These are phyloP conservation scores for Vicia faba DNA, from an alignment of 306 rosid genomes.

Conservation along the genomic window DNA sequence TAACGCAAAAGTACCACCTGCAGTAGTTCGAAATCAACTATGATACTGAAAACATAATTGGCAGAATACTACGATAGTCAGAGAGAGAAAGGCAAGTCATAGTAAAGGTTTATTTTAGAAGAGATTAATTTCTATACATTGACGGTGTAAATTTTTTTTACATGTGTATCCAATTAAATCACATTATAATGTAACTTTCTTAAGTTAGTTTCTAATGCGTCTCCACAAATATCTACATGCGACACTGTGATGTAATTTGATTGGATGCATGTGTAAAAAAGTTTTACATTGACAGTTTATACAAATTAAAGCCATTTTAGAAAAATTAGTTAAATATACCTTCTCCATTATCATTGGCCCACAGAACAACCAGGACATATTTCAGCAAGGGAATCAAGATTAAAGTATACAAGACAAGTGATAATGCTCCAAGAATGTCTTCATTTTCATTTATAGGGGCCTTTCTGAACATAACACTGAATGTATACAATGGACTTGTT, in stretches of 20 bases:
- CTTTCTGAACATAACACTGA: conserved; percentile 93
- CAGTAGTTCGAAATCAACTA: conserved; percentile 44
- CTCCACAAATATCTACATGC: neutral
- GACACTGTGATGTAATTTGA: neutral
- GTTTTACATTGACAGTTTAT: neutral
- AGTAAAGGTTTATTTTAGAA: conserved; percentile 23
- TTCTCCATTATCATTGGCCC: conserved; percentile 98
- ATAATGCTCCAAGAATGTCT: conserved; percentile 94
- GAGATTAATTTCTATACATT: neutral
- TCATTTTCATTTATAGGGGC: conserved; percentile 84
- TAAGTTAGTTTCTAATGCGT: neutral
- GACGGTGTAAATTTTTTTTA: neutral
- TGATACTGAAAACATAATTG: conserved; percentile 3
- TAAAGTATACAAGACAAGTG: conserved; percentile 88
- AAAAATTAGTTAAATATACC: conserved; percentile 53
- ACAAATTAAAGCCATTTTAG: neutral
- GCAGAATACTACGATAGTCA: conserved; percentile 3
- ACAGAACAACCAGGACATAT: conserved; percentile 85
- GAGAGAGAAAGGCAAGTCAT: neutral
- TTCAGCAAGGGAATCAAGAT: conserved; percentile 90
- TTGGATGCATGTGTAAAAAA: neutral
- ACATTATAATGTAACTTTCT: neutral
- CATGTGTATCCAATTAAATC: neutral
- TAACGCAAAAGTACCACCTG: conserved; percentile 99
- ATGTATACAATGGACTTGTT: conserved; percentile 95